Conservation (phyloP, 768 basidiomycete species). For the Phylloporus sp. region DNA sequence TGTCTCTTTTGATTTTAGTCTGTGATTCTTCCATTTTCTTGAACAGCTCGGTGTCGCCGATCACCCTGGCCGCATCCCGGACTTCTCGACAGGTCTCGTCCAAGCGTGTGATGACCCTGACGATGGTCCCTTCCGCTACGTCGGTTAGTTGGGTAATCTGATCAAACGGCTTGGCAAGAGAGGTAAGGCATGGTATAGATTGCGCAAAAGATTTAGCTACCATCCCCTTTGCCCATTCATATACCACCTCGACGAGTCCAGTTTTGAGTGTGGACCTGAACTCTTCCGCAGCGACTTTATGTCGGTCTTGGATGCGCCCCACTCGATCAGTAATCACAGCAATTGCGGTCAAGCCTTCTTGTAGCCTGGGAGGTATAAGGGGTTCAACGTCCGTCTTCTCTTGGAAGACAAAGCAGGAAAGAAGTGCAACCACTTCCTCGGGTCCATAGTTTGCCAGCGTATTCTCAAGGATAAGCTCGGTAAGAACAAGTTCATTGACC, state of each 20-base stretch:
- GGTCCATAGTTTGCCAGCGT: slow-evolving; percentile 86
- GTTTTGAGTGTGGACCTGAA: slow-evolving; percentile 80
- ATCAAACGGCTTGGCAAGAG: slow-evolving; percentile 72
- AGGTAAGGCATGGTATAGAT: not conserved
- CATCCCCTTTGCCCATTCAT: slow-evolving; percentile 99
- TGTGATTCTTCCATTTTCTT: slow-evolving; percentile 98
- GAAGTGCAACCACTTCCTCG: slow-evolving; percentile 91
- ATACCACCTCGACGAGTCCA: slow-evolving; percentile 92
- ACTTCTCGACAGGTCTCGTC: slow-evolving; percentile 98
- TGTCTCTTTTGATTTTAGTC: slow-evolving; percentile 90
- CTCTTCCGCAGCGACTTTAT: slow-evolving; percentile 75
- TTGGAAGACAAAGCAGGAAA: slow-evolving; percentile 97
- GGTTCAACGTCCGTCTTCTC: slow-evolving; percentile 95
- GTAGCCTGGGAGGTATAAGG: slow-evolving; percentile 68
- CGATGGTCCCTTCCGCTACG: slow-evolving; percentile 94
- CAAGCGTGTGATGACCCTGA: slow-evolving; percentile 89
- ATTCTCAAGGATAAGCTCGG: slow-evolving; percentile 96
- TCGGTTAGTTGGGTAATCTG: slow-evolving; percentile 92
- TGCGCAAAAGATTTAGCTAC: slow-evolving; percentile 40
- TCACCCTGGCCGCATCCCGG: slow-evolving; percentile 92
- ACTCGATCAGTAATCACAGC: slow-evolving; percentile 73
- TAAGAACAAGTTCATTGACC: slow-evolving; percentile 92
- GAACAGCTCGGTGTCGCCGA: slow-evolving; percentile 93
- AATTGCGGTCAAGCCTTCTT: slow-evolving; percentile 77
- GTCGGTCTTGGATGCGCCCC: slow-evolving; percentile 68